Evolutionary conservation across 176 grass and related monocot genomes (phyloP).

Genomic region (Oryza longistaminata): DNA sequence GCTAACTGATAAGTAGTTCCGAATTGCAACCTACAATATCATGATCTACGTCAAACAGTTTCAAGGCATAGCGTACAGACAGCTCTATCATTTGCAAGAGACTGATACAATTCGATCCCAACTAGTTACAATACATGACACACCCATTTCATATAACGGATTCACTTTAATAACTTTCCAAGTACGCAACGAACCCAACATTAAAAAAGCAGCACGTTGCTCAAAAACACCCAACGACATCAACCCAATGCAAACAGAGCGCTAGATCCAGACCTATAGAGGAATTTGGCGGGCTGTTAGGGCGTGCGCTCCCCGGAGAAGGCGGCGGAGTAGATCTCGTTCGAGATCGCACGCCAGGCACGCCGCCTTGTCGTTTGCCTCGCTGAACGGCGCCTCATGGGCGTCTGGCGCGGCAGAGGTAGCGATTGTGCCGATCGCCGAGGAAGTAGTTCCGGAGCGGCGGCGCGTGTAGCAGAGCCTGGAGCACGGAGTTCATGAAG

Average conservation of each 20-base stretch:
- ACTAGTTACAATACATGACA: constrained; percentile 36
- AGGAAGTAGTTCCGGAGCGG: constrained; percentile 92
- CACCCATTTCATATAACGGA: constrained; percentile 3
- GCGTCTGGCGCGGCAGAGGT: constrained; percentile 65
- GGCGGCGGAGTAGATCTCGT: constrained; percentile 82
- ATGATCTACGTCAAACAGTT: constrained; percentile 15
- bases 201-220: background rate
- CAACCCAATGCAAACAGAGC: constrained; percentile 27
- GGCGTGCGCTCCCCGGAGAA: constrained; percentile 85
- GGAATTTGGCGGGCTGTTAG: constrained; percentile 86
- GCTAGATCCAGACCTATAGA: constrained; percentile 74
- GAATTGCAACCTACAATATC: constrained; percentile 11
- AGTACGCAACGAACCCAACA: constrained; percentile 29
- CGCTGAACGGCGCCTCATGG: constrained; percentile 47
- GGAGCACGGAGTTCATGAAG: constrained; percentile 99
- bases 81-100: constrained; percentile 11
- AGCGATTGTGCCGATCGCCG: constrained; percentile 81
- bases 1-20: constrained; percentile 2
- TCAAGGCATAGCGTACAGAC: background rate
- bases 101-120: constrained; percentile 3
- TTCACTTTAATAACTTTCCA: background rate
- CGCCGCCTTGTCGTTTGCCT: constrained; percentile 30
- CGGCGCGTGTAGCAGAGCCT: constrained; percentile 83
- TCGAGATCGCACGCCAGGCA: constrained; percentile 92
- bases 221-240: constrained; percentile 1